These are phyloP conservation scores for Phytophthora rubi DNA, from an alignment of 352 stramenopile species.

Conservation along the genomic window DNA sequence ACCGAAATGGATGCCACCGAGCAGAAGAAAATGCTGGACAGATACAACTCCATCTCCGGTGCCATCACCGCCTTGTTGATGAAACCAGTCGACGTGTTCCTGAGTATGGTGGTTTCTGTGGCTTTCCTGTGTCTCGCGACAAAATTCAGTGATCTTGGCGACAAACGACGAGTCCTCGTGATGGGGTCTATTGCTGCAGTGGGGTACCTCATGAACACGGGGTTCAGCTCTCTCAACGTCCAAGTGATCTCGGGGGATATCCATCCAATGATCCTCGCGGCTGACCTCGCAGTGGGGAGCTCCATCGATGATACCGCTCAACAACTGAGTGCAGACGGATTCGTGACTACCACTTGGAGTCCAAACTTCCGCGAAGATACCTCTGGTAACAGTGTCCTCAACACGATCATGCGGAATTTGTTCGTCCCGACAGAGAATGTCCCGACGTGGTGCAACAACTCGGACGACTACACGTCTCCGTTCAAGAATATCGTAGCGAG, in stretches of 20 bases:
- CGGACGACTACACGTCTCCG: background rate
- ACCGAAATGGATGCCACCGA: constrained; percentile 11
- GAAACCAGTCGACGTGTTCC: constrained; percentile 19
- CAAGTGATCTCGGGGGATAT: constrained; percentile 15
- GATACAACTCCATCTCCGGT: constrained; percentile 19
- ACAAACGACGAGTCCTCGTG: constrained; percentile 8
- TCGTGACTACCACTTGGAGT: constrained; percentile 5
- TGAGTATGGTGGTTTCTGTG: constrained; percentile 22
- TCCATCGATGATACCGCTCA: background rate
- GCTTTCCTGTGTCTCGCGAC: constrained; percentile 15
- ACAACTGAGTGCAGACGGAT: background rate
- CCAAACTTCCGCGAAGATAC: background rate
- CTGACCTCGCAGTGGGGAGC: constrained; percentile 12
- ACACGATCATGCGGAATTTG: constrained; percentile 4
- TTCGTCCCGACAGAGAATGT: constrained; percentile 4
- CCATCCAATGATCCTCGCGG: constrained; percentile 1
- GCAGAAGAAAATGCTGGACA: constrained; percentile 19
- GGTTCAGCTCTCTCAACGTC: constrained; percentile 24
- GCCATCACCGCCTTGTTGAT: constrained; percentile 9
- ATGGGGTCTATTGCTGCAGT: constrained; percentile 13
- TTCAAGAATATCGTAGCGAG: constrained; percentile 6
- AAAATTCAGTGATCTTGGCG: constrained; percentile 7
- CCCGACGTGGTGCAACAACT: constrained; percentile 3
- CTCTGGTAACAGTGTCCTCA: background rate
- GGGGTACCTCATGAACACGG: constrained; percentile 25